Evolutionary conservation across 805 yeast genomes (phyloP).

Genomic region (Spathaspora hagerdaliae): DNA sequence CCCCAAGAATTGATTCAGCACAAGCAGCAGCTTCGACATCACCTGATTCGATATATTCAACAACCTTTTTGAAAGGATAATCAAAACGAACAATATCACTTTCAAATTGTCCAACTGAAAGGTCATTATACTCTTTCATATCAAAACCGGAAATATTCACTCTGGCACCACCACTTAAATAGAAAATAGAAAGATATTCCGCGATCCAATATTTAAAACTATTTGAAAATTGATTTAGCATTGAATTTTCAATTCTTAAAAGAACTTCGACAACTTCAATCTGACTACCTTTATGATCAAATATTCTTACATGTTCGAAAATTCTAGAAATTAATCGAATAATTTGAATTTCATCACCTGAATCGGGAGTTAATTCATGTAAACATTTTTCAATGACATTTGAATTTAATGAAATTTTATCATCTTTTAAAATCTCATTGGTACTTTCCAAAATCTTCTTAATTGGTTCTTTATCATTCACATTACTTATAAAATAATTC

Average conservation of each 20-base stretch:
- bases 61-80: slow-evolving; percentile 21
- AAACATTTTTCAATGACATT: slow-evolving; percentile 3
- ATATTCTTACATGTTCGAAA: slow-evolving; percentile 2
- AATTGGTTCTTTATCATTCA: not conserved
- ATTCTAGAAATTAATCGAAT: slow-evolving; percentile 5
- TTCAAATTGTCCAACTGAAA: slow-evolving; percentile 9
- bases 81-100: slow-evolving; percentile 13
- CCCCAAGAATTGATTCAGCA: slow-evolving; percentile 41
- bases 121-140: slow-evolving; percentile 4
- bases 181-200: slow-evolving; percentile 17
- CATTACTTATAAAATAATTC: not conserved
- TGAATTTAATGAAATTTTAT: not conserved
- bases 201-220: slow-evolving; percentile 21
- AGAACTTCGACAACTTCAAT: slow-evolving; percentile 7
- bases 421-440: not conserved
- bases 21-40: slow-evolving; percentile 18
- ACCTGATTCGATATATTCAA: slow-evolving; percentile 10
- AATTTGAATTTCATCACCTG: not conserved
- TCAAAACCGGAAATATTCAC: slow-evolving; percentile 5
- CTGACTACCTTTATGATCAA: slow-evolving; percentile 1
- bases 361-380: not conserved
- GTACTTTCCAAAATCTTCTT: not conserved
- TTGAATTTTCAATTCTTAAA: not conserved
- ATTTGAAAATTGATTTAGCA: slow-evolving; percentile 4
- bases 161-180: slow-evolving; percentile 15